Conservation (phyloP, 331 rosid genomes). For the Cucumis variabilis region DNA sequence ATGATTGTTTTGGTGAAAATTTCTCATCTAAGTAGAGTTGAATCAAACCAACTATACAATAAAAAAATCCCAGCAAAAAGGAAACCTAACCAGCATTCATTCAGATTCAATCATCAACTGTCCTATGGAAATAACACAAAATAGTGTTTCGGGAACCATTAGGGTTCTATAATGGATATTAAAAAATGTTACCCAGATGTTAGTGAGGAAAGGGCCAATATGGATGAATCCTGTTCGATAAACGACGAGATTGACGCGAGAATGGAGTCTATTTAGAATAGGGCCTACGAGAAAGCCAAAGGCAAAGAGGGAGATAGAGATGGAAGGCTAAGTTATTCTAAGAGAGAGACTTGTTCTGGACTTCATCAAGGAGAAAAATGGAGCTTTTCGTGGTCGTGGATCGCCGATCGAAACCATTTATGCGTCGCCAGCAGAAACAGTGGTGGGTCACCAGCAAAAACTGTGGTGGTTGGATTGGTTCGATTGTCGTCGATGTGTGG, state of each 20-base stretch:
- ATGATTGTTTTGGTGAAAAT: conserved; percentile 41
- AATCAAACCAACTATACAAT: conserved; percentile 73
- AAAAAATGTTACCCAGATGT: conserved; percentile 53
- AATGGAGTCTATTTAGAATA: conserved; percentile 82
- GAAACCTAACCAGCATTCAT: conserved; percentile 62
- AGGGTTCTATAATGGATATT: not conserved
- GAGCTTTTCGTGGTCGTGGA: too few species aligned
- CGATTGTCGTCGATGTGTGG: too few species aligned
- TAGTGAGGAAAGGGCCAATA: conserved; percentile 68
- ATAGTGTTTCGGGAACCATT: not conserved
- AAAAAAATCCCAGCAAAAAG: conserved; percentile 72
- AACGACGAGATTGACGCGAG: conserved; percentile 75
- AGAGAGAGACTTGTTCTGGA: conserved; percentile 30
- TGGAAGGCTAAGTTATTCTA: conserved; percentile 56
- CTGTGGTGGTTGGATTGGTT: too few species aligned
- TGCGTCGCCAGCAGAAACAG: too few species aligned
- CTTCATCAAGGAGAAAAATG: too few species aligned
- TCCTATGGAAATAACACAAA: not conserved
- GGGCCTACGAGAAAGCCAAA: conserved; percentile 78
- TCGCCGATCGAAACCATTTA: too few species aligned
- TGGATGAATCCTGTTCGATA: conserved; percentile 61
- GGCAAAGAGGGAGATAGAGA: conserved; percentile 69
- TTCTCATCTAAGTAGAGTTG: conserved; percentile 71
- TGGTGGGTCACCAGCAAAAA: too few species aligned
- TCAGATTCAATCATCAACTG: not conserved